These are phyloP conservation scores for Theobroma cacao DNA, from an alignment of 345 rosid species.

Conservation along the genomic window DNA sequence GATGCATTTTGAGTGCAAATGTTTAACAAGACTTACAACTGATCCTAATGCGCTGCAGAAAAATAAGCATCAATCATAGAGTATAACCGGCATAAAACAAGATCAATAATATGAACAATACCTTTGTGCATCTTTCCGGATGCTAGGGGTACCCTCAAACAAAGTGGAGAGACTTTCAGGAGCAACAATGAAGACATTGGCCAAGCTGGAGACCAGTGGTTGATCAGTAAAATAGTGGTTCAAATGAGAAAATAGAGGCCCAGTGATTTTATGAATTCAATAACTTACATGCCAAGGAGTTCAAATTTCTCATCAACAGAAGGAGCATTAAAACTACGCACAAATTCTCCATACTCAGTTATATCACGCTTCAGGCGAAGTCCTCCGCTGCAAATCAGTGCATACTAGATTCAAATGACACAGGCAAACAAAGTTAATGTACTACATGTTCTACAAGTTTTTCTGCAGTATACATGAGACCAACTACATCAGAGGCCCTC, in stretches of 20 bases:
- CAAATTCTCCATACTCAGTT: constrained; percentile 85
- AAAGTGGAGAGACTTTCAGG: constrained; percentile 90
- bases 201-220: constrained; percentile 56
- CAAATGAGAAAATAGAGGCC: not conserved
- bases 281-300: constrained; percentile 81
- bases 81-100: not conserved
- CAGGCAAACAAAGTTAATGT: constrained; percentile 13
- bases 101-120: constrained; percentile 19
- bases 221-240: constrained; percentile 12
- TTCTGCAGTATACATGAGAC: not conserved
- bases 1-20: not conserved
- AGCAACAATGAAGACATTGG: constrained; percentile 94
- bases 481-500: not conserved
- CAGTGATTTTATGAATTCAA: not conserved
- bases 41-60: not conserved
- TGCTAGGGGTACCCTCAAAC: constrained; percentile 96
- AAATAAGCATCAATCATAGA: not conserved
- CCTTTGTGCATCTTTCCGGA: constrained; percentile 93
- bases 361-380: constrained; percentile 94
- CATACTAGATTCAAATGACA: constrained; percentile 2
- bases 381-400: constrained; percentile 67
- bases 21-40: not conserved
- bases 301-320: constrained; percentile 95
- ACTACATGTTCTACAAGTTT: not conserved
- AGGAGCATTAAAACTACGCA: constrained; percentile 83